These are phyloP conservation scores for Rhynchospora pubera DNA, from an alignment of 176 grass and related monocot species.

Conservation along the genomic window DNA sequence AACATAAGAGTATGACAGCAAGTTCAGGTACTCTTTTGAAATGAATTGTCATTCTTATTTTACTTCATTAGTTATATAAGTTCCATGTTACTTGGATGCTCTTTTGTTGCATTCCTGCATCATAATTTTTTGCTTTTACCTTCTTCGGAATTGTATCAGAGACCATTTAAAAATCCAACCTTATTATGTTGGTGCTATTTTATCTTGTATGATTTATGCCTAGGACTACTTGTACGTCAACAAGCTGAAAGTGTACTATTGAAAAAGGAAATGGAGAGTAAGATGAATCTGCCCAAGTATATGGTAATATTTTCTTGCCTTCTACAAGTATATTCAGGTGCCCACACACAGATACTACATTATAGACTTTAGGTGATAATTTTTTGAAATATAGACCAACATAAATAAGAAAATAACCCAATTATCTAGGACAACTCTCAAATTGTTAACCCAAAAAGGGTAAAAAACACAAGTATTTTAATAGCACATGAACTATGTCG, in stretches of 20 bases:
- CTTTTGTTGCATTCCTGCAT: too few species aligned
- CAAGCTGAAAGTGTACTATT: slow-evolving; percentile 47
- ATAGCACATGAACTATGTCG: neutral
- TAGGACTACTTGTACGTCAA: slow-evolving; percentile 37
- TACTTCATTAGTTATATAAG: too few species aligned
- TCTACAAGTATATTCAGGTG: neutral
- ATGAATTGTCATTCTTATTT: too few species aligned
- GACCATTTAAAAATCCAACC: neutral
- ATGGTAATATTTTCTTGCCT: slow-evolving; percentile 31
- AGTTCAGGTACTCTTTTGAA: too few species aligned
- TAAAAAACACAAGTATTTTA: neutral
- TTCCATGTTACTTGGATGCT: too few species aligned
- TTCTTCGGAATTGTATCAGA: neutral
- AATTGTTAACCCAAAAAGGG: neutral
- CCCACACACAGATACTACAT: neutral
- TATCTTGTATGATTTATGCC: slow-evolving; percentile 12
- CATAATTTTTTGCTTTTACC: neutral
- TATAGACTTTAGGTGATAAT: neutral
- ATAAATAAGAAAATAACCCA: neutral
- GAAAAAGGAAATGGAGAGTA: slow-evolving; percentile 56
- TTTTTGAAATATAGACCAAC: neutral
- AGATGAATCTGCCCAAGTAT: slow-evolving; percentile 61
- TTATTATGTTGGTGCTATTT: neutral
- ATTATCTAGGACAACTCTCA: neutral
- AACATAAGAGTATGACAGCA: too few species aligned